These are phyloP conservation scores for Endocalyx cinctus DNA, from an alignment of 2,329 filamentous ascomycete species.

Conservation along the genomic window DNA sequence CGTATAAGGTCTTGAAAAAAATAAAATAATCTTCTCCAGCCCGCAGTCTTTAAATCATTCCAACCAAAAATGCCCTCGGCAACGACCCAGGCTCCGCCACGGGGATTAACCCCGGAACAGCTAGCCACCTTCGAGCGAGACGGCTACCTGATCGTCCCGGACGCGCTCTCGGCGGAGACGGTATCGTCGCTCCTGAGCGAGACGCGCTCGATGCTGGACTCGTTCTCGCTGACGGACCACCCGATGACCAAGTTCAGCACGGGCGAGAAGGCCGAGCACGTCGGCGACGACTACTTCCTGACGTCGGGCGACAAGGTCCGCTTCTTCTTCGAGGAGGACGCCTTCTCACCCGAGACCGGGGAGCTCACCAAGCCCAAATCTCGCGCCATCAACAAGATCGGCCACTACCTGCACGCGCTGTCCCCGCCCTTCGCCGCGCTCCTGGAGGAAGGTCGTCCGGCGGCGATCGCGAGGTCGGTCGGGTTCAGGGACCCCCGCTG, in stretches of 20 bases:
- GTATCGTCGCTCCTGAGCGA: constrained; percentile 67
- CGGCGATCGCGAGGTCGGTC: constrained; percentile 63
- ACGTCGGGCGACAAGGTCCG: constrained; percentile 84
- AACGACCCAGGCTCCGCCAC: no score
- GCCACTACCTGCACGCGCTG: constrained; percentile 69
- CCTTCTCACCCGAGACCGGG: constrained; percentile 61
- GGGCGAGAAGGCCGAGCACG: constrained; percentile 68
- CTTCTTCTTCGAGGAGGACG: constrained; percentile 97
- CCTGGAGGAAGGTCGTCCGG: constrained; percentile 41
- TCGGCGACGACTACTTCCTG: constrained; percentile 94
- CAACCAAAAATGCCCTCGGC: background rate
- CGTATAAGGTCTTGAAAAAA: no score
- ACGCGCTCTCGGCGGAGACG: constrained; percentile 64
- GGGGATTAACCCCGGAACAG: constrained; percentile 67
- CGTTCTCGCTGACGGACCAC: constrained; percentile 76
- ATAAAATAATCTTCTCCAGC: background rate
- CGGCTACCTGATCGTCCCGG: constrained; percentile 84
- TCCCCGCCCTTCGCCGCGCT: constrained; percentile 62
- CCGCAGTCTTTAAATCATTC: background rate
- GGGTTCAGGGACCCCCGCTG: constrained; percentile 71
- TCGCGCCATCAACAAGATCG: constrained; percentile 84
- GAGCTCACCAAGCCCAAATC: constrained; percentile 73
- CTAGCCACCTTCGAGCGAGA: constrained; percentile 69
- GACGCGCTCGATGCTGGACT: constrained; percentile 67
- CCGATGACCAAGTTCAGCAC: constrained; percentile 94